phyloP scores from a whole-genome alignment of 2,329 filamentous ascomycete genomes.

The Hypoxylon sp. region DNA sequence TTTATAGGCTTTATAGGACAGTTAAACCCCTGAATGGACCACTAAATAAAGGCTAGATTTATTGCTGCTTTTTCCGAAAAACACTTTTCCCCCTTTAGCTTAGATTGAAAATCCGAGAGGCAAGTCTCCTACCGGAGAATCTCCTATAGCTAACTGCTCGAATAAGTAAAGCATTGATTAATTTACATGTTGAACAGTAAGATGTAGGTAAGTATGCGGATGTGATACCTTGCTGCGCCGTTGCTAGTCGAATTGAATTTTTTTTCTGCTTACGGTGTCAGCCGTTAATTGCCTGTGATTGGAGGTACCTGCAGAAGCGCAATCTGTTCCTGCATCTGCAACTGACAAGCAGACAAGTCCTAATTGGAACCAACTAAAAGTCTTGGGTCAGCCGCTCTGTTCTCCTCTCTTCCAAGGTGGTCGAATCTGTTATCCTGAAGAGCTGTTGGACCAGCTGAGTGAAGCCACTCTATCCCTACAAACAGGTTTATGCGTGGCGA shows the following conservation, averaged over 20 bases:
- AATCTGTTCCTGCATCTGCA: conserved; percentile 47
- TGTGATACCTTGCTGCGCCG: background rate
- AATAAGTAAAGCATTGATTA: conserved; percentile 11
- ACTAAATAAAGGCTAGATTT: conserved; percentile 22
- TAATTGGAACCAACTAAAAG: conserved; percentile 17
- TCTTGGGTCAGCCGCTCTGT: conserved; percentile 17
- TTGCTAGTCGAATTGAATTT: conserved; percentile 23
- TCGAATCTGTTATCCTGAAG: background rate
- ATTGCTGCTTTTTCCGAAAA: conserved; percentile 23
- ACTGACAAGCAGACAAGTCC: conserved; percentile 30
- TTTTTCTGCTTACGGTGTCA: conserved; percentile 33
- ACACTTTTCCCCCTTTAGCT: conserved; percentile 2
- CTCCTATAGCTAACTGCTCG: background rate
- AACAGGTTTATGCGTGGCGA: background rate
- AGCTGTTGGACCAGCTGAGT: background rate
- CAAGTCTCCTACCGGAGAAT: background rate
- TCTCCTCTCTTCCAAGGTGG: background rate
- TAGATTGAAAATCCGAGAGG: background rate
- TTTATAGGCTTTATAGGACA: conserved; percentile 1
- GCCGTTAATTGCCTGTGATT: conserved; percentile 20
- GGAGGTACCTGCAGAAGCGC: conserved; percentile 49
- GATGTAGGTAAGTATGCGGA: background rate
- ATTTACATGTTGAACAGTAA: background rate
- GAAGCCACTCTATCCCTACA: background rate
- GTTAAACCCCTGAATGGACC: conserved; percentile 19